phyloP scores from a whole-genome alignment of 2,329 filamentous ascomycete genomes.

The Bisporella sp. region DNA sequence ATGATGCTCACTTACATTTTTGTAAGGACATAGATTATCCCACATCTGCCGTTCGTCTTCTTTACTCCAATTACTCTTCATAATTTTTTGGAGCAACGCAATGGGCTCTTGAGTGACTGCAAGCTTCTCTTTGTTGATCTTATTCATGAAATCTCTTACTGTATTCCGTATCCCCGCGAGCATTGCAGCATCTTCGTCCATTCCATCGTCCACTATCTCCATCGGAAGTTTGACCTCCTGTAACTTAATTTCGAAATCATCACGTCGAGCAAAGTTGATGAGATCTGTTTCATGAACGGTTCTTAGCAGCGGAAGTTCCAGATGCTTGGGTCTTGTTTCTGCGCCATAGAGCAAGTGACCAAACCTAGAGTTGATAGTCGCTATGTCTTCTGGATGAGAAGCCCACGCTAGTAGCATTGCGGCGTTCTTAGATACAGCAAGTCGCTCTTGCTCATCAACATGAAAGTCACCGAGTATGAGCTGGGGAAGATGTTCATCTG shows the following conservation, averaged over 20 bases:
- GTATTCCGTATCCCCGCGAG: slow-evolving; percentile 12
- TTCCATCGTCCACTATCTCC: slow-evolving; percentile 21
- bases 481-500: slow-evolving; percentile 12
- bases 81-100: slow-evolving; percentile 12
- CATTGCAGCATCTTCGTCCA: slow-evolving; percentile 20
- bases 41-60: slow-evolving; percentile 18
- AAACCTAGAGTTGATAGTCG: background rate
- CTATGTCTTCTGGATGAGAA: slow-evolving; percentile 6
- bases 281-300: slow-evolving; percentile 23
- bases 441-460: slow-evolving; percentile 16
- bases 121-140: slow-evolving; percentile 19
- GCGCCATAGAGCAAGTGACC: slow-evolving; percentile 3
- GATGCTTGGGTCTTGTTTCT: slow-evolving; percentile 5
- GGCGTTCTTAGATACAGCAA: slow-evolving; percentile 17
- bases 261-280: slow-evolving; percentile 17
- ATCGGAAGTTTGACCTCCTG: slow-evolving; percentile 22
- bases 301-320: slow-evolving; percentile 23
- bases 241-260: slow-evolving; percentile 20
- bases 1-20: slow-evolving; percentile 13
- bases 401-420: slow-evolving; percentile 17
- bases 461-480: slow-evolving; percentile 11
- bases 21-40: slow-evolving; percentile 14
- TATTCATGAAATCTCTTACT: slow-evolving; percentile 4
- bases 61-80: slow-evolving; percentile 15
- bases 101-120: slow-evolving; percentile 20